Evolutionary conservation across 495 filamentous ascomycete species (phyloP).

Genomic region (Tetracladium marchalianum): DNA sequence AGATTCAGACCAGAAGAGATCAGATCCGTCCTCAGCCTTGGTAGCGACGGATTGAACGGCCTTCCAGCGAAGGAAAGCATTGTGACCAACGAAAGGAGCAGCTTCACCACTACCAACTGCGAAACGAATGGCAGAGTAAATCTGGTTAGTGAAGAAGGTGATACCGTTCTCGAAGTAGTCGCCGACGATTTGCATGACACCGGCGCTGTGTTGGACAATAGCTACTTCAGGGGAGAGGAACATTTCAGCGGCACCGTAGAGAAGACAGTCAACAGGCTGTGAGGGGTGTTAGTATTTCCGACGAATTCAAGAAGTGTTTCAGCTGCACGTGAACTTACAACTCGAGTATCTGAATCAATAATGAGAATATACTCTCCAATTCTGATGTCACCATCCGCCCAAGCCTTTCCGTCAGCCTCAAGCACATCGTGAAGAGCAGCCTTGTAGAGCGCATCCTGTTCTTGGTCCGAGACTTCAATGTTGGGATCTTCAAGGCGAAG

Average conservation of each 20-base stretch:
- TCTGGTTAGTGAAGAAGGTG: conserved; percentile 65
- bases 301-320: background rate
- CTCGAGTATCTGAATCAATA: conserved; percentile 14
- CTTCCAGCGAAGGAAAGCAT: conserved; percentile 59
- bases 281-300: conserved; percentile 1
- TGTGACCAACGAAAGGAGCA: conserved; percentile 62
- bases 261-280: conserved; percentile 45
- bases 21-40: conserved; percentile 26
- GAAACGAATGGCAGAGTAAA: conserved; percentile 60
- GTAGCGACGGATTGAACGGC: conserved; percentile 58
- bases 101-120: conserved; percentile 59
- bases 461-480: conserved; percentile 20
- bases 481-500: conserved; percentile 32
- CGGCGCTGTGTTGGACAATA: conserved; percentile 57
- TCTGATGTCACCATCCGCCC: conserved; percentile 60
- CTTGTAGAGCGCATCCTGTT: conserved; percentile 42
- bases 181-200: conserved; percentile 57
- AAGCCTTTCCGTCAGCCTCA: conserved; percentile 46
- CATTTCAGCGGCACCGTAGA: conserved; percentile 61
- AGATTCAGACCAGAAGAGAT: conserved; percentile 54
- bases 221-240: conserved; percentile 58
- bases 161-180: conserved; percentile 53
- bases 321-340: conserved; percentile 3
- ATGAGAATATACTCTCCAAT: conserved; percentile 59
- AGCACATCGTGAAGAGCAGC: conserved; percentile 41